Evolutionary conservation across 352 stramenopile genomes (phyloP).

Genomic region (Globisporangium sylvaticum): DNA sequence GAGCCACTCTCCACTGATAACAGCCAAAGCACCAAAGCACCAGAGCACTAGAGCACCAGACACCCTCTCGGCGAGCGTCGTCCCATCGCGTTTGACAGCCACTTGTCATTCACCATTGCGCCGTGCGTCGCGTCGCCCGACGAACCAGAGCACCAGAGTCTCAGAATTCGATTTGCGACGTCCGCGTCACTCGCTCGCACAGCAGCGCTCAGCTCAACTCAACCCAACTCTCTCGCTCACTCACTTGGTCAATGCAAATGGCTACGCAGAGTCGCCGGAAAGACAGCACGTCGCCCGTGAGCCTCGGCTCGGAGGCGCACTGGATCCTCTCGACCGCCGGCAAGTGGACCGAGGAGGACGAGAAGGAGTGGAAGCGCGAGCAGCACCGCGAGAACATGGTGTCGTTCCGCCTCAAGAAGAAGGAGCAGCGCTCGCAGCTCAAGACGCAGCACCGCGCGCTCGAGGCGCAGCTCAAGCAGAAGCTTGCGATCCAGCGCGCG

Average conservation of each 20-base stretch:
- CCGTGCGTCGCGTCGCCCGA: neutral
- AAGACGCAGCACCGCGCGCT: slow-evolving; percentile 32
- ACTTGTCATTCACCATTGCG: neutral
- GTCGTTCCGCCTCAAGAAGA: slow-evolving; percentile 49
- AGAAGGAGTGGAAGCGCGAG: slow-evolving; percentile 47
- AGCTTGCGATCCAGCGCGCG: slow-evolving; percentile 31
- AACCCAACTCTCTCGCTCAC: neutral
- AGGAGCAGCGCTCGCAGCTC: slow-evolving; percentile 38
- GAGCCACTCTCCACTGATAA: neutral
- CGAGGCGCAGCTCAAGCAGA: slow-evolving; percentile 30
- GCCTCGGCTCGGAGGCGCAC: slow-evolving; percentile 32
- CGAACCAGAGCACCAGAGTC: neutral
- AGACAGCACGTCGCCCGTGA: slow-evolving; percentile 18
- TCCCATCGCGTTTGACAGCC: neutral
- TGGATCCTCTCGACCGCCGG: slow-evolving; percentile 40
- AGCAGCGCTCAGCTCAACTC: neutral
- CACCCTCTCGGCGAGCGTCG: no score
- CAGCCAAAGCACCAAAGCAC: neutral
- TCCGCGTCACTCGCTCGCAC: neutral
- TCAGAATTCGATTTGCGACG: slow-evolving; percentile 11
- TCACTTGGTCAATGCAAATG: neutral
- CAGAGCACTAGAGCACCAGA: neutral
- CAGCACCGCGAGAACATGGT: slow-evolving; percentile 52
- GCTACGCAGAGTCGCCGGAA: slow-evolving; percentile 12
- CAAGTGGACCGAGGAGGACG: slow-evolving; percentile 43